These are phyloP conservation scores for Candida nanaspora DNA, from an alignment of 805 yeast genomes.

Conservation along the genomic window DNA sequence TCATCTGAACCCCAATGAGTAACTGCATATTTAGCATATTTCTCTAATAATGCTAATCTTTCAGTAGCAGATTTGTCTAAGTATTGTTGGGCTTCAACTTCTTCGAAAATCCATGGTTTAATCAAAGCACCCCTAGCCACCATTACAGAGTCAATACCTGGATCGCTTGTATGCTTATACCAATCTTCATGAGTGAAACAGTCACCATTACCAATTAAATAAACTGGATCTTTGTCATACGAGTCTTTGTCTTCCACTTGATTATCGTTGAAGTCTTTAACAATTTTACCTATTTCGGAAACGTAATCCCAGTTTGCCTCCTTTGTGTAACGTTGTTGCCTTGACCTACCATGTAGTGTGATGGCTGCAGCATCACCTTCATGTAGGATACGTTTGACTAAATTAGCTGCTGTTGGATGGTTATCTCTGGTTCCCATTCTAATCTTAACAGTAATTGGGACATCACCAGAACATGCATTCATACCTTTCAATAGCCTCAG, in stretches of 20 bases:
- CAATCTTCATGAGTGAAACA: constrained; percentile 82
- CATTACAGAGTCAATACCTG: constrained; percentile 88
- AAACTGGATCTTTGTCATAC: constrained; percentile 55
- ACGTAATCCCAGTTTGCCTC: constrained; percentile 93
- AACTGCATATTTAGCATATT: constrained; percentile 72
- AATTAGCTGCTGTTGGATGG: constrained; percentile 77
- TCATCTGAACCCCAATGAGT: constrained; percentile 99
- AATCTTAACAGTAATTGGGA: constrained; percentile 87
- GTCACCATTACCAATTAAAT: constrained; percentile 94
- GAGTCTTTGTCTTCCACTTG: constrained; percentile 54
- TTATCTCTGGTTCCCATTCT: constrained; percentile 86
- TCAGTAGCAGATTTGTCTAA: constrained; percentile 88
- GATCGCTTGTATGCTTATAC: constrained; percentile 59
- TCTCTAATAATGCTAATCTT: constrained; percentile 67
- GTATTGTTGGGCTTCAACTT: constrained; percentile 81
- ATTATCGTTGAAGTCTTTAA: constrained; percentile 50
- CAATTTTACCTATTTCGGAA: constrained; percentile 59
- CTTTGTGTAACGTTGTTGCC: constrained; percentile 90
- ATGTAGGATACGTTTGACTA: constrained; percentile 62
- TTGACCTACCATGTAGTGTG: constrained; percentile 91
- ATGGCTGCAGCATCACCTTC: constrained; percentile 86
- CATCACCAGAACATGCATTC: constrained; percentile 83
- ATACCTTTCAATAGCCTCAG: constrained; percentile 76
- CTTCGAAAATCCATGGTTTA: constrained; percentile 99
- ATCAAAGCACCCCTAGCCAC: constrained; percentile 96